phyloP scores from a whole-genome alignment of 1,139 yeast species.

The Yamadazyma spencermartinsiae region DNA sequence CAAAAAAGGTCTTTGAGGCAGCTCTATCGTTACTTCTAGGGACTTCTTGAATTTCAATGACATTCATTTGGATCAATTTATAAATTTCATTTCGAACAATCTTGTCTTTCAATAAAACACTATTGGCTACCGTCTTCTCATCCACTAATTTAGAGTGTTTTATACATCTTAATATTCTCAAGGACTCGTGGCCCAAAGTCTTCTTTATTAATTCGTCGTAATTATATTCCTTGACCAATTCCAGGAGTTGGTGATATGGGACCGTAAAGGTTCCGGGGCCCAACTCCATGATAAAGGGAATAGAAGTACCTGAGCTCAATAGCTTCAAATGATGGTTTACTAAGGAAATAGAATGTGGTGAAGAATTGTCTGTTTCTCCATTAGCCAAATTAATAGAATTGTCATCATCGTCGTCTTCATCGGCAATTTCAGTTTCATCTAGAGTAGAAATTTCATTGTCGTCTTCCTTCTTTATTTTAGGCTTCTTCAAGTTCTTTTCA shows the following conservation, averaged over 20 bases:
- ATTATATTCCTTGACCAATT: slow-evolving; percentile 50
- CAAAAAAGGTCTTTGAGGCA: slow-evolving; percentile 81
- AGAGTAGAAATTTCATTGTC: slow-evolving; percentile 14
- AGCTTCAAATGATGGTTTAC: slow-evolving; percentile 55
- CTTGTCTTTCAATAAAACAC: slow-evolving; percentile 73
- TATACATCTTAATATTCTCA: slow-evolving; percentile 66
- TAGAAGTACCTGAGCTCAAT: slow-evolving; percentile 40
- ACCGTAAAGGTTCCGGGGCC: slow-evolving; percentile 44
- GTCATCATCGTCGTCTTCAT: slow-evolving; percentile 13
- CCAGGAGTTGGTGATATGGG: slow-evolving; percentile 43
- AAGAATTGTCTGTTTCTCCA: slow-evolving; percentile 17
- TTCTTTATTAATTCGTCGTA: slow-evolving; percentile 63
- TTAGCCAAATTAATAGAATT: slow-evolving; percentile 8
- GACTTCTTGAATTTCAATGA: slow-evolving; percentile 81
- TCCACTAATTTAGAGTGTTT: slow-evolving; percentile 71
- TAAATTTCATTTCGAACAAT: slow-evolving; percentile 69
- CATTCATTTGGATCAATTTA: slow-evolving; percentile 55
- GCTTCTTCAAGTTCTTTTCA: slow-evolving; percentile 32
- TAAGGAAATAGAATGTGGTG: slow-evolving; percentile 23
- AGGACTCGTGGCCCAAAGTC: slow-evolving; percentile 58
- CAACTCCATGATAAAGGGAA: slow-evolving; percentile 48
- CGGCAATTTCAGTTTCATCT: slow-evolving; percentile 11
- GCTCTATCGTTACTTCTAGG: slow-evolving; percentile 92
- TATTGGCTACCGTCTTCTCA: slow-evolving; percentile 77
- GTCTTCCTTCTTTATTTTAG: slow-evolving; percentile 35